A percentile compares a stretch with the other conserved stretches of the same genome.
These are phyloP conservation scores for Cinchona pubescens DNA, from an alignment of 257 asterid species.

Conservation along the genomic window DNA sequence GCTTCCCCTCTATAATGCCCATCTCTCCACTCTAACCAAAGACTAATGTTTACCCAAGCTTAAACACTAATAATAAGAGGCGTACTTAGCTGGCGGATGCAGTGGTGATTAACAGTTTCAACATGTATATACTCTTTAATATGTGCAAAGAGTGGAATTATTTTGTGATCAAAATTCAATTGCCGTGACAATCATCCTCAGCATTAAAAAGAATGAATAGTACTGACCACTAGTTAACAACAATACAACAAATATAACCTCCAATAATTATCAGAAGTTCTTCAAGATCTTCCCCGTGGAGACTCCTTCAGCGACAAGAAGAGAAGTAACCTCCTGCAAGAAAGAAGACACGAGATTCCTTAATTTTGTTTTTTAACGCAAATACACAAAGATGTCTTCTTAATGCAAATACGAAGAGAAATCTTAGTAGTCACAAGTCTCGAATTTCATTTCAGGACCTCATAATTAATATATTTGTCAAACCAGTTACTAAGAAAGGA, in stretches of 20 bases:
- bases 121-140: neutral
- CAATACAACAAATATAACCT: slow-evolving; percentile 24
- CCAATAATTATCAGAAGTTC: slow-evolving; percentile 46
- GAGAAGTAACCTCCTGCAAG: slow-evolving; percentile 79
- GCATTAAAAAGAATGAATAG: slow-evolving; percentile 30
- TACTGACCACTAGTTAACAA: slow-evolving; percentile 1
- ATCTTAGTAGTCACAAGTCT: neutral
- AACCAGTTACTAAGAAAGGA: neutral
- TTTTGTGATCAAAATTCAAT: neutral
- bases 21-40: neutral
- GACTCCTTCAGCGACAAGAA: slow-evolving; percentile 78
- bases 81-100: neutral
- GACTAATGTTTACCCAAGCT: neutral
- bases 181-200: slow-evolving; percentile 21
- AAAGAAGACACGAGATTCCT: slow-evolving; percentile 1
- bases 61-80: neutral
- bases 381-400: neutral
- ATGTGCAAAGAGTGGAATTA: neutral
- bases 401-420: neutral
- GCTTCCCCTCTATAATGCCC: neutral
- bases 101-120: neutral
- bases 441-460: neutral
- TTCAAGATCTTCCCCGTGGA: slow-evolving; percentile 61
- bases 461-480: neutral
- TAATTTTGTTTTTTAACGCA: neutral